A percentile compares a stretch with the other conserved stretches of the same genome.
Conservation (phyloP, 2,329 filamentous ascomycete species). For the Penicillium sp. region DNA sequence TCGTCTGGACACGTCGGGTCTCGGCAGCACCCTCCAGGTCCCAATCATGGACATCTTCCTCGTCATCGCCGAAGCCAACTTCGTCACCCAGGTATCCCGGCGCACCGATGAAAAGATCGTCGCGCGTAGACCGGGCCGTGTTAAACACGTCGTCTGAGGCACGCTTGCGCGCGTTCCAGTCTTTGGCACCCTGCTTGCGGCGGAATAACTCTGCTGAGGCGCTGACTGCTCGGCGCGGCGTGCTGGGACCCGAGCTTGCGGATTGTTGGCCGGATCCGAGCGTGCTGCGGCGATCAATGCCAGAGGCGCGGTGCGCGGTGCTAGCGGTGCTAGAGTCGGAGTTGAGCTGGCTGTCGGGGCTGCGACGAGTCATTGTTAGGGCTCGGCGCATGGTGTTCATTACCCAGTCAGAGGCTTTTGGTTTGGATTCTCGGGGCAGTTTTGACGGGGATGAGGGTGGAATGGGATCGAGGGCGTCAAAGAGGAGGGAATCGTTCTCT, state of each 20-base stretch:
- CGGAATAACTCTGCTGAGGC: slow-evolving; percentile 49
- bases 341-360: slow-evolving; percentile 19
- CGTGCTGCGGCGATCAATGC: slow-evolving; percentile 28
- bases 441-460: slow-evolving; percentile 28
- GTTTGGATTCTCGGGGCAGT: slow-evolving; percentile 22
- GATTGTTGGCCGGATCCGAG: slow-evolving; percentile 12
- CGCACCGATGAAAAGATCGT: slow-evolving; percentile 28
- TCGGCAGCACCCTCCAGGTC: slow-evolving; percentile 73
- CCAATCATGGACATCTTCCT: slow-evolving; percentile 54
- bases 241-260: slow-evolving; percentile 11
- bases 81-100: slow-evolving; percentile 29
- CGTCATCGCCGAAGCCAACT: slow-evolving; percentile 14
- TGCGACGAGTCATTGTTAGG: slow-evolving; percentile 48
- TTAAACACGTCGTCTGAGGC: slow-evolving; percentile 21
- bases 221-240: slow-evolving; percentile 47
- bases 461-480: slow-evolving; percentile 35
- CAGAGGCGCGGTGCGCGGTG: slow-evolving; percentile 24
- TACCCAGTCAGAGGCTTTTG: slow-evolving; percentile 66
- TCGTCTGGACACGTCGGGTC: slow-evolving; percentile 70
- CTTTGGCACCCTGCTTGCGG: slow-evolving; percentile 51
- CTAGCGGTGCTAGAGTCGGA: background rate
- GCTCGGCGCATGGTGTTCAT: slow-evolving; percentile 66
- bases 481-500: slow-evolving; percentile 53
- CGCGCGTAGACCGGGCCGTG: slow-evolving; percentile 18
- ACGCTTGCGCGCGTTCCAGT: slow-evolving; percentile 48